Percentiles rank a stretch among this genome's conserved stretches.
Evolutionary conservation across 305 asterid species (phyloP).

Genomic region (Caryopteris hybrid): DNA sequence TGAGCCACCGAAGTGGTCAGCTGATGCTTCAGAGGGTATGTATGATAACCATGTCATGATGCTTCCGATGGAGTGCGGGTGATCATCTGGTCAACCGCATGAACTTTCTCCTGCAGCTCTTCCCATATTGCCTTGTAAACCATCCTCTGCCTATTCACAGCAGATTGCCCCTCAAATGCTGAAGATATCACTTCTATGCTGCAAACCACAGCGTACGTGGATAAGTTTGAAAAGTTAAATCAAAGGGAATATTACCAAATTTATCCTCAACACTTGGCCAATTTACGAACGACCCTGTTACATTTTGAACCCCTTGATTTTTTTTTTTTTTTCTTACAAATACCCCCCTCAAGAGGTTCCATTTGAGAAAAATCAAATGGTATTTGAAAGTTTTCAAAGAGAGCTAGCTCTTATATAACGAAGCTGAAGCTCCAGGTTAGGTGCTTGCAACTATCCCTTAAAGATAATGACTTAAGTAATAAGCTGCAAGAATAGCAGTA

Average conservation of each 20-base stretch:
- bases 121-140: constrained; percentile 99
- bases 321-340: neutral
- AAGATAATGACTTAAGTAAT: neutral
- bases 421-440: too few species aligned
- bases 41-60: too few species aligned
- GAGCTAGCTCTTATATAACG: too few species aligned
- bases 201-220: too few species aligned
- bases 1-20: too few species aligned
- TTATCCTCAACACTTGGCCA: neutral
- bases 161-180: constrained; percentile 87
- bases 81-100: constrained; percentile 96
- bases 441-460: neutral
- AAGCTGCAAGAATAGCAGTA: neutral
- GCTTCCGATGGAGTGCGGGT: constrained; percentile 86
- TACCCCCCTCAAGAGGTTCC: neutral
- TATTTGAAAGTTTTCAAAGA: too few species aligned
- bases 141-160: constrained; percentile 96
- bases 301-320: neutral
- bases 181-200: constrained; percentile 83
- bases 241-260: neutral
- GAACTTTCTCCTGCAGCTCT: constrained; percentile 87
- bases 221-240: neutral
- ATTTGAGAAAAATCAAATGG: too few species aligned
- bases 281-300: neutral
- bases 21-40: too few species aligned